A percentile compares a stretch with the other conserved stretches of the same genome.
Evolutionary conservation across 805 yeast species (phyloP).

Genomic region (Ogataea haglerorum): DNA sequence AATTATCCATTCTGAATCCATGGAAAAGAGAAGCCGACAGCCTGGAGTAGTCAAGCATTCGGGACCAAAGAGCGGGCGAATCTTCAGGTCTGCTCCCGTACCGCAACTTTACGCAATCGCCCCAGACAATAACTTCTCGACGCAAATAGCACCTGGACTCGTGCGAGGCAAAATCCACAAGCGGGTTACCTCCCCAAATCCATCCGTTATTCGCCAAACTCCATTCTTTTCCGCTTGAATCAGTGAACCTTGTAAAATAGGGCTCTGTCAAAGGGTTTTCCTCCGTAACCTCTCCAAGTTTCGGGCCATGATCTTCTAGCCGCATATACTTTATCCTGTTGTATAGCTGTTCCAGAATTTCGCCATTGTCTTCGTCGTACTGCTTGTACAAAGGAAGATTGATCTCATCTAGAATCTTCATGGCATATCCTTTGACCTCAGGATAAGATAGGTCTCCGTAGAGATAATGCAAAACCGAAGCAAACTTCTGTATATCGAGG

Average conservation of each 20-base stretch:
- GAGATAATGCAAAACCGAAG: constrained; percentile 45
- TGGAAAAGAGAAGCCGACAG: constrained; percentile 69
- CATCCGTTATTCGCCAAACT: constrained; percentile 94
- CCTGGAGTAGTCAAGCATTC: constrained; percentile 77
- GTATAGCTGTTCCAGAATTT: constrained; percentile 64
- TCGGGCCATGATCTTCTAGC: constrained; percentile 79
- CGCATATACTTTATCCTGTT: constrained; percentile 77
- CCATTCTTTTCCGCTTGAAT: constrained; percentile 52
- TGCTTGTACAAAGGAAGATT: constrained; percentile 67
- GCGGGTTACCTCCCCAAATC: constrained; percentile 97
- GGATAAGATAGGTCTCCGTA: constrained; percentile 34
- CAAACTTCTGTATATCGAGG: constrained; percentile 49
- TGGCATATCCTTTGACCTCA: constrained; percentile 39
- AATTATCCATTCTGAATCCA: constrained; percentile 91
- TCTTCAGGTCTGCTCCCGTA: constrained; percentile 77
- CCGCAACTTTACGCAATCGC: constrained; percentile 91
- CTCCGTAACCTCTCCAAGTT: constrained; percentile 60
- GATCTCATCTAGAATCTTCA: constrained; percentile 65
- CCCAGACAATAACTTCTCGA: constrained; percentile 95
- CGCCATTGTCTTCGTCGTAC: constrained; percentile 69
- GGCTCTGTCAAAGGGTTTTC: constrained; percentile 72
- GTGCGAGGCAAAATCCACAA: constrained; percentile 86
- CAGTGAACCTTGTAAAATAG: constrained; percentile 74
- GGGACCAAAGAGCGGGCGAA: constrained; percentile 85
- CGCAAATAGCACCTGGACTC: constrained; percentile 77